Conservation (phyloP, 2,329 filamentous ascomycete genomes). For the Scytalidium sp. region DNA sequence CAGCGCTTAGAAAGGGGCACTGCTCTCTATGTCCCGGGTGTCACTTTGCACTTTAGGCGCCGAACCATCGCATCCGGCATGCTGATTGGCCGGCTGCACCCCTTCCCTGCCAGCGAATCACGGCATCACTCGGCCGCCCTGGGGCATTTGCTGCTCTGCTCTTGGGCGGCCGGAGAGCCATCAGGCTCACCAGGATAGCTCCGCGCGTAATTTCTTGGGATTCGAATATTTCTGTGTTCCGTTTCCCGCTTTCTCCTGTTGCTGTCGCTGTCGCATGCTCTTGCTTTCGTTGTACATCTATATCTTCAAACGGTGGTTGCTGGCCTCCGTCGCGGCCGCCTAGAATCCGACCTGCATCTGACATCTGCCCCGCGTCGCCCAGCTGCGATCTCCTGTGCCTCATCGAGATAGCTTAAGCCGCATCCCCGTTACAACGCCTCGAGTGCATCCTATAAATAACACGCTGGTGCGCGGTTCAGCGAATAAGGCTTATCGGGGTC, state of each 20-base stretch:
- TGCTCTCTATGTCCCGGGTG: not conserved
- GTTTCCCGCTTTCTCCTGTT: conserved; percentile 13
- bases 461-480: conserved; percentile 21
- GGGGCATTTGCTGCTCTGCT: not conserved
- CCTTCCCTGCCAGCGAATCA: not conserved
- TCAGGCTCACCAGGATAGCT: not conserved
- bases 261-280: conserved; percentile 8
- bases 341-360: conserved; percentile 10
- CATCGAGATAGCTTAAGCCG: conserved; percentile 19
- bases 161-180: not conserved
- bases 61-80: not conserved
- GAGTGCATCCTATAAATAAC: conserved; percentile 24
- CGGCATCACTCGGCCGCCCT: not conserved
- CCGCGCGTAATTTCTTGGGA: conserved; percentile 7
- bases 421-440: conserved; percentile 16
- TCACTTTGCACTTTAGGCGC: not conserved
- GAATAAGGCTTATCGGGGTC: conserved; percentile 17
- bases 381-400: conserved; percentile 22
- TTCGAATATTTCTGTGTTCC: conserved; percentile 13
- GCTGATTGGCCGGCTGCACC: not conserved
- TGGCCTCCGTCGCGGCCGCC: conserved; percentile 21
- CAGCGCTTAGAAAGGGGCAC: not conserved
- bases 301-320: conserved; percentile 8
- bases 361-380: conserved; percentile 15
- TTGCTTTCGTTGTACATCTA: conserved; percentile 13